Base-by-base conservation (phyloP, 169 alveolate genomes). In the Blepharisma undulans region DNA sequence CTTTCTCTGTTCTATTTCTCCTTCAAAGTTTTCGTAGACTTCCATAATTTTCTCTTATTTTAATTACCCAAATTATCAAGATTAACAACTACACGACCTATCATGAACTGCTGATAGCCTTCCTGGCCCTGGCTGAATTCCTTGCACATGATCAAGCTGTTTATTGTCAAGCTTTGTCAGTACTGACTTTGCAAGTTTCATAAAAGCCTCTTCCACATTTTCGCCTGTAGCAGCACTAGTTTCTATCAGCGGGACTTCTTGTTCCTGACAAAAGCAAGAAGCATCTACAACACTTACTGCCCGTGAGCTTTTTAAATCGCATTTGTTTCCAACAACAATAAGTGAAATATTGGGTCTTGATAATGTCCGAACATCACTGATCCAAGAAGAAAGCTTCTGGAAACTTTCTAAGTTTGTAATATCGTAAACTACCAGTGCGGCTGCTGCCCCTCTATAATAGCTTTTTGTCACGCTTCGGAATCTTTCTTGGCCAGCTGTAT, bases 221-320 rank as follows among this genome's bases (percentile, higher is more conserved):
- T 98, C 98, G 14, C 99, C 99, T n/a, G 98, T 95, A 34, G 95
- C 80, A 7, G 99, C 99, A 89, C 98, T 95, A 21, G 98, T 97
- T 94, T 98, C 99, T 36, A 97, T 91, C 79, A 96, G 97, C 71
- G 93, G 88, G n/a, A 97, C 92, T 80, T 96, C 97, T 66, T 97
- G 95, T 87, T 97, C 99, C 84, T 96, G 95, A 66, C 98, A 98
- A 87, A 97, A 97, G 33, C 97, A 95, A 14, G 97, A 95, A 25
- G 98, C 98, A 72, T 98, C 98, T 19, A 94, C 92, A 84, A 96
- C 95, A 72, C 97, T 90, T 84, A 98, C 97, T 48, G 88, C 93
- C 48, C 99, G 85, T 74, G 93, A 82, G 61, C 94, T 96, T 90
- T 92, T 92, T 81, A 95, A 87, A 94, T 96, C 98, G 27, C 84